Conservation (phyloP, 129 eudicot genomes). For the Flaveria brownii region DNA sequence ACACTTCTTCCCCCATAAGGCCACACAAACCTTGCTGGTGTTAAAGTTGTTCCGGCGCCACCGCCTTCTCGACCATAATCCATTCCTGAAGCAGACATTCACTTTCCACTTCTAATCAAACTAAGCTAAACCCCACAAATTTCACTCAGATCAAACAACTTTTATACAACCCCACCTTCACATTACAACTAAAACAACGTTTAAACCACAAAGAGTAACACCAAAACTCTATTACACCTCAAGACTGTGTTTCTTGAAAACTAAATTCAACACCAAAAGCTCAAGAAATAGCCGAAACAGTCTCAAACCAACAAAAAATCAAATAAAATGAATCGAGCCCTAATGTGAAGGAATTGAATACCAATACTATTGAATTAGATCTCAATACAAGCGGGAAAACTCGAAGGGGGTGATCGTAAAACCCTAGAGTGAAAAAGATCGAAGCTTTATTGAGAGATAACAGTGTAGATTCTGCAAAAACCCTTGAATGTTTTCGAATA, state of each 20-base stretch:
- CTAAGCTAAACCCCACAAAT: conserved; percentile 13
- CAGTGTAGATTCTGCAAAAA: conserved; percentile 19
- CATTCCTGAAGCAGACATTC: conserved; percentile 56
- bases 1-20: conserved; percentile 91
- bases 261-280: conserved; percentile 9
- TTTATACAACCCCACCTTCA: conserved; percentile 5
- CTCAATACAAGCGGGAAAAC: neutral
- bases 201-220: neutral
- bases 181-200: conserved; percentile 12
- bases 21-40: conserved; percentile 86
- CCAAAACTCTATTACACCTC: conserved; percentile 2
- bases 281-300: neutral
- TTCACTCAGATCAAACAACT: conserved; percentile 18
- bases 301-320: neutral
- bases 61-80: conserved; percentile 62
- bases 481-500: conserved; percentile 1
- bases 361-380: conserved; percentile 18
- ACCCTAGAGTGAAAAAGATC: conserved; percentile 32
- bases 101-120: conserved; percentile 30
- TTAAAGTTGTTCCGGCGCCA: conserved; percentile 46
- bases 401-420: conserved; percentile 1
- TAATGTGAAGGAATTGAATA: conserved; percentile 22
- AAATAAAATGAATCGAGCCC: conserved; percentile 11
- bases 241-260: neutral
- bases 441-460: conserved; percentile 19